phyloP scores from a whole-genome alignment of 768 basidiomycete genomes.

The Russula ochroleuca region DNA sequence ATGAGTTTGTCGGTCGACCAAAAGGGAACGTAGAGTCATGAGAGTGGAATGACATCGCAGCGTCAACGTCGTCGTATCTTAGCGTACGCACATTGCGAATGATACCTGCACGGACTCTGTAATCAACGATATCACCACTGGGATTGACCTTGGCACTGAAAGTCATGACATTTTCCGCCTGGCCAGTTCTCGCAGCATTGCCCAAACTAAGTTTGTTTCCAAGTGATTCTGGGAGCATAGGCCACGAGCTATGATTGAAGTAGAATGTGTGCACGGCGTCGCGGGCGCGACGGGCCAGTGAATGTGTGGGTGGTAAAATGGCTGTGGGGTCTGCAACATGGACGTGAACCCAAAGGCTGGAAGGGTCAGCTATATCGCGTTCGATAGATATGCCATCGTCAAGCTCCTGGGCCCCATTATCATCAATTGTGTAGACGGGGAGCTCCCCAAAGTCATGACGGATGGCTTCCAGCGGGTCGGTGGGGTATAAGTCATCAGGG shows the following conservation, averaged over 20 bases:
- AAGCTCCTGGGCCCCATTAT: constrained; percentile 70
- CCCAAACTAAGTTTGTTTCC: constrained; percentile 51
- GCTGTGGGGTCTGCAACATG: constrained; percentile 93
- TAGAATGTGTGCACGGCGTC: constrained; percentile 54
- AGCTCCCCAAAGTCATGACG: constrained; percentile 84
- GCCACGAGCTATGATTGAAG: constrained; percentile 54
- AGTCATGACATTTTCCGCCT: constrained; percentile 59
- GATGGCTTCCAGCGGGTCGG: constrained; percentile 62
- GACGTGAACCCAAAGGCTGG: constrained; percentile 73
- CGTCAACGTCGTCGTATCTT: constrained; percentile 67
- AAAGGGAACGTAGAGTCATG: constrained; percentile 41
- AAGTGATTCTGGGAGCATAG: constrained; percentile 67
- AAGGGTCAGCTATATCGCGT: constrained; percentile 52
- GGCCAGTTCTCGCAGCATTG: constrained; percentile 31
- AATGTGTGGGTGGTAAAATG: constrained; percentile 65
- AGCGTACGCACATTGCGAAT: constrained; percentile 61
- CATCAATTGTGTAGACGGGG: constrained; percentile 86
- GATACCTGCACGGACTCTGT: constrained; percentile 64
- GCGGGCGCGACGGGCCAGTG: constrained; percentile 55
- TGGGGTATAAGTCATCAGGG: constrained; percentile 57
- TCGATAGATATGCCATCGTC: constrained; percentile 93
- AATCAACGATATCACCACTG: constrained; percentile 63
- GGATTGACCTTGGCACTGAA: constrained; percentile 71
- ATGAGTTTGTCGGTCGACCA: constrained; percentile 31
- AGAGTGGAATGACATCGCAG: constrained; percentile 37